Evolutionary conservation across 768 basidiomycete species (phyloP).

Genomic region (Russula sp.): DNA sequence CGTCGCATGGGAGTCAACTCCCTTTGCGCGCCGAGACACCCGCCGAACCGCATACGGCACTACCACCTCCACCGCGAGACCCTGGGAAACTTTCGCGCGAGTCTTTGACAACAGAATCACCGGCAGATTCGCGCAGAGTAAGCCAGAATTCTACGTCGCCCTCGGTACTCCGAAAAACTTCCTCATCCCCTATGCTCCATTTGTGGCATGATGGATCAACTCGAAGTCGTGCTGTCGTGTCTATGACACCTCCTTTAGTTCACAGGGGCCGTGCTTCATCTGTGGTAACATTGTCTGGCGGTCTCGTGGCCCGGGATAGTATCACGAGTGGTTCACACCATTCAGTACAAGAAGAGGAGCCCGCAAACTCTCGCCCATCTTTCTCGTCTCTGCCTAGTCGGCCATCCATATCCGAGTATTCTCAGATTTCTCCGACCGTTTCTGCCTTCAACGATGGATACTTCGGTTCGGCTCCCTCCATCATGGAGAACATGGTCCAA

Average conservation of each 20-base stretch:
- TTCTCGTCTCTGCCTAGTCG: slow-evolving; percentile 49
- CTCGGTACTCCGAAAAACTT: slow-evolving; percentile 43
- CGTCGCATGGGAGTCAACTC: slow-evolving; percentile 43
- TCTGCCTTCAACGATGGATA: slow-evolving; percentile 76
- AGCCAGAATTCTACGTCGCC: slow-evolving; percentile 24
- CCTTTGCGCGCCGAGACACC: slow-evolving; percentile 66
- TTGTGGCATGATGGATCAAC: slow-evolving; percentile 19
- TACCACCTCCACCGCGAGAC: slow-evolving; percentile 64
- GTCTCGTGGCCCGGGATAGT: slow-evolving; percentile 22
- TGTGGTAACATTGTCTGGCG: not conserved
- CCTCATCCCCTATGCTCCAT: slow-evolving; percentile 44
- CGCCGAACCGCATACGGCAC: slow-evolving; percentile 52
- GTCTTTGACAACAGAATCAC: slow-evolving; percentile 44
- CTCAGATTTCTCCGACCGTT: slow-evolving; percentile 68
- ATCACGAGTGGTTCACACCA: slow-evolving; percentile 30
- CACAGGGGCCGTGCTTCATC: slow-evolving; percentile 20
- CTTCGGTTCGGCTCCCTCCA: slow-evolving; percentile 31
- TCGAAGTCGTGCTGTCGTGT: slow-evolving; percentile 23
- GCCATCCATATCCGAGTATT: slow-evolving; percentile 63
- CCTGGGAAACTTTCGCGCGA: slow-evolving; percentile 57
- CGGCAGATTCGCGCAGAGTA: slow-evolving; percentile 23
- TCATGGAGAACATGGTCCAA: slow-evolving; percentile 33
- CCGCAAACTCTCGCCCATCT: slow-evolving; percentile 45
- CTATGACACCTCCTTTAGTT: slow-evolving; percentile 28
- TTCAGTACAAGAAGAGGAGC: slow-evolving; percentile 27